Conservation (phyloP, 352 stramenopile species). For the Aphanomyces stellatus region DNA sequence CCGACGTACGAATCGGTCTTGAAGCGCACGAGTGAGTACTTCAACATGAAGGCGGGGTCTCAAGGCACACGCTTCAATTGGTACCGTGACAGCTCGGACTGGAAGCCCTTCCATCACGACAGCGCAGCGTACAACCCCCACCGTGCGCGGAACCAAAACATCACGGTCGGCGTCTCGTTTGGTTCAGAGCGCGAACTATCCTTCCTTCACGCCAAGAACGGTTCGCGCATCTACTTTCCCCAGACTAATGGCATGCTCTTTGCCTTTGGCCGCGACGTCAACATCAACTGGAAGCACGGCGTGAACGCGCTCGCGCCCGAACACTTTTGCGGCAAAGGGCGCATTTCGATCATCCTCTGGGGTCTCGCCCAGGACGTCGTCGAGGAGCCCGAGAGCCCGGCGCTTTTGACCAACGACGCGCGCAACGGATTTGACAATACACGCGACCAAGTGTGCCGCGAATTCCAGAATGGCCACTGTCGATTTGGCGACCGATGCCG, state of each 20-base stretch:
- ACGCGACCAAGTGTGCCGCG: not conserved
- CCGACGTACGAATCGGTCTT: slow-evolving; percentile 78
- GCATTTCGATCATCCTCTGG: slow-evolving; percentile 93
- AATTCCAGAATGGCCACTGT: slow-evolving; percentile 6
- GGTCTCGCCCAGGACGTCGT: slow-evolving; percentile 28
- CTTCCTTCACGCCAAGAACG: slow-evolving; percentile 81
- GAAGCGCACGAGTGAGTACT: slow-evolving; percentile 80
- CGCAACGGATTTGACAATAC: slow-evolving; percentile 19
- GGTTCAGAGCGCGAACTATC: slow-evolving; percentile 85
- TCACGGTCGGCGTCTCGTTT: slow-evolving; percentile 92
- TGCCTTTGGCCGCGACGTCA: slow-evolving; percentile 89
- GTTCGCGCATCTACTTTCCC: slow-evolving; percentile 86
- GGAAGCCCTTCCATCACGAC: slow-evolving; percentile 92
- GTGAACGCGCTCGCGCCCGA: slow-evolving; percentile 79
- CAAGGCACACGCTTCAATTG: slow-evolving; percentile 94
- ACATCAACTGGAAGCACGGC: slow-evolving; percentile 90
- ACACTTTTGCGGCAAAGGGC: slow-evolving; percentile 78
- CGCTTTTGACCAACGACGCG: slow-evolving; percentile 15
- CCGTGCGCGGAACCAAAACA: slow-evolving; percentile 89
- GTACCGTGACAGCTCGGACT: slow-evolving; percentile 90
- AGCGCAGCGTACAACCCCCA: slow-evolving; percentile 90
- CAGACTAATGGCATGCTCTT: slow-evolving; percentile 91
- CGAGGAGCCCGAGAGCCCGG: slow-evolving; percentile 9
- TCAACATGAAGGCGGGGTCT: slow-evolving; percentile 62
- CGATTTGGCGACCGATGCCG: slow-evolving; percentile 11